Conservation (phyloP, 139 green algal species). For the Dunaliella primolecta region DNA sequence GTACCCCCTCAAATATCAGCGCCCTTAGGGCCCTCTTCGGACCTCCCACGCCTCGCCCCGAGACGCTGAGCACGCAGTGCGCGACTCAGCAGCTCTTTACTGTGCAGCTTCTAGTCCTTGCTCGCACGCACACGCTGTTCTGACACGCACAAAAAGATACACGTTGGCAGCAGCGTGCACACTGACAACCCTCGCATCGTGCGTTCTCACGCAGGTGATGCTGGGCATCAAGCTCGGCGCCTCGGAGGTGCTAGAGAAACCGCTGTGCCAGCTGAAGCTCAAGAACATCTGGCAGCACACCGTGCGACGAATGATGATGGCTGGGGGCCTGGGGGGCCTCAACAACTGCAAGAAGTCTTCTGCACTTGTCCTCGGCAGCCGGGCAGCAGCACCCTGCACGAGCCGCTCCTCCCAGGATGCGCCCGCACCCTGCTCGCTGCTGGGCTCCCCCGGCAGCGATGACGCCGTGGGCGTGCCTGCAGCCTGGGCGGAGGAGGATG, state of each 20-base stretch:
- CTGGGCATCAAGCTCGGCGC: constrained; percentile 71
- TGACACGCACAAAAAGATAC: too few relatives aligned
- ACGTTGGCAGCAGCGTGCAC: too few relatives aligned
- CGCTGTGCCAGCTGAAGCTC: constrained; percentile 69
- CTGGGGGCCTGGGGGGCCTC: background rate
- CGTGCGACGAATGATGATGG: constrained; percentile 68
- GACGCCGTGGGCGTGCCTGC: background rate
- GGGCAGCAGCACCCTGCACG: too few relatives aligned
- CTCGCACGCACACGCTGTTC: too few relatives aligned
- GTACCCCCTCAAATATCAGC: too few relatives aligned
- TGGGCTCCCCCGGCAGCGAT: background rate
- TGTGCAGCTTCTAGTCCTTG: too few relatives aligned
- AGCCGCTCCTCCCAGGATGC: background rate
- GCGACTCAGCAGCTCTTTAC: too few relatives aligned
- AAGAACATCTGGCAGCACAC: constrained; percentile 87
- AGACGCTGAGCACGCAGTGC: too few relatives aligned
- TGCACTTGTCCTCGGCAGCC: too few relatives aligned
- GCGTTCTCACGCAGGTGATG: constrained; percentile 49
- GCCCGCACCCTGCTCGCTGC: background rate
- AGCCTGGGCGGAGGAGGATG: background rate
- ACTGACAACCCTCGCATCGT: background rate
- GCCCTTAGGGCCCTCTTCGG: too few relatives aligned
- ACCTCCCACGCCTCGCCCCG: too few relatives aligned
- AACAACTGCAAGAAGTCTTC: too few relatives aligned
- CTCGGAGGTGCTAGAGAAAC: constrained; percentile 76